These are phyloP conservation scores for Botryotinia globosa DNA, from an alignment of 2,329 filamentous ascomycete genomes.

Conservation along the genomic window DNA sequence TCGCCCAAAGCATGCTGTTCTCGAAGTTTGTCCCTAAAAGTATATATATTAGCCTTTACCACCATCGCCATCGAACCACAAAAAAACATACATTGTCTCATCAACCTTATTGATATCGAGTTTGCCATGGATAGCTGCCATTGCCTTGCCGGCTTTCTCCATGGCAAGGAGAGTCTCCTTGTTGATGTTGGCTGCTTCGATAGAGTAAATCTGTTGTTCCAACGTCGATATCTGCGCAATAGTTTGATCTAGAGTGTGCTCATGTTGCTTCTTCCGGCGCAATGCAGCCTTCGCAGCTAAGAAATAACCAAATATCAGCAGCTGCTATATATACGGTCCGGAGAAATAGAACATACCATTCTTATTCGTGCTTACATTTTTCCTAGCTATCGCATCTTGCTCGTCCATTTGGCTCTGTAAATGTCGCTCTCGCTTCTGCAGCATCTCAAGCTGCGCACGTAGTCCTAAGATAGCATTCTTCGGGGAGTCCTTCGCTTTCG, in stretches of 20 bases:
- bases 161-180: conserved; percentile 92
- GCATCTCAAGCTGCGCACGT: conserved; percentile 89
- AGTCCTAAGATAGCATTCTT: conserved; percentile 94
- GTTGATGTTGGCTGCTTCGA: conserved; percentile 98
- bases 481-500: conserved; percentile 87
- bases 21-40: conserved; percentile 74
- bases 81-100: conserved; percentile 74
- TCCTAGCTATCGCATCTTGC: conserved; percentile 83
- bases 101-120: conserved; percentile 95
- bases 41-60: conserved; percentile 36
- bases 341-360: conserved; percentile 60
- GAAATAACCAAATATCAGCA: conserved; percentile 2
- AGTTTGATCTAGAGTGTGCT: conserved; percentile 89
- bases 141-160: conserved; percentile 84
- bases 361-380: conserved; percentile 87
- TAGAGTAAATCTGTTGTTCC: conserved; percentile 92
- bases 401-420: conserved; percentile 89
- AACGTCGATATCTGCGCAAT: conserved; percentile 84
- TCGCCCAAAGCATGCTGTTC: conserved; percentile 92
- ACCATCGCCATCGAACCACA: not conserved
- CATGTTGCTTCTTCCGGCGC: conserved; percentile 89
- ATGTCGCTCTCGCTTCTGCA: conserved; percentile 93
- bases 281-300: conserved; percentile 86
- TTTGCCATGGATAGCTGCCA: conserved; percentile 88
- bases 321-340: not conserved